These are phyloP conservation scores for Luffa aegyptiaca DNA, from an alignment of 306 rosid species.

Conservation along the genomic window DNA sequence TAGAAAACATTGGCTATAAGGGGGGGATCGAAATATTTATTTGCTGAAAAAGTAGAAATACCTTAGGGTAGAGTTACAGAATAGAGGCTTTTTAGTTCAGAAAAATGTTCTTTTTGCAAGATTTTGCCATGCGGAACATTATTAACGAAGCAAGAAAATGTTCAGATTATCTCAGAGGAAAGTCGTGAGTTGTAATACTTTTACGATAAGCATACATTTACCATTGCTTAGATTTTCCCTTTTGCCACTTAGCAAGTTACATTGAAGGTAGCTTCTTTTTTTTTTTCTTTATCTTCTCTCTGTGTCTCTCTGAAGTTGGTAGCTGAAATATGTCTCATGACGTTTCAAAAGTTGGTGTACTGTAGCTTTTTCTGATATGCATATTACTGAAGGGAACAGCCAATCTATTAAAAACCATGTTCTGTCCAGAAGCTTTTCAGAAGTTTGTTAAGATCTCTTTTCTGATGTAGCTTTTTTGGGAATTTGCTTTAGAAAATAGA, in stretches of 20 bases:
- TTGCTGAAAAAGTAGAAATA: constrained; percentile 6
- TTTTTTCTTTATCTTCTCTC: background rate
- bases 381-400: background rate
- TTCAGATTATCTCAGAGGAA: background rate
- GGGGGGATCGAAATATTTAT: background rate
- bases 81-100: background rate
- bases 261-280: background rate
- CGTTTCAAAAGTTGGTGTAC: background rate
- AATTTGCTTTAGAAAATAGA: background rate
- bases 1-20: background rate
- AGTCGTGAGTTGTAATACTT: background rate
- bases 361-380: background rate
- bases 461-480: background rate
- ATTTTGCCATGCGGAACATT: background rate
- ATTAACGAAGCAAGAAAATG: background rate
- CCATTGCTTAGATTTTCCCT: background rate
- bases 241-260: background rate
- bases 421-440: background rate
- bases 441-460: background rate
- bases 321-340: background rate
- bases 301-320: background rate
- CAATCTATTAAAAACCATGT: background rate
- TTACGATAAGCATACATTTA: background rate
- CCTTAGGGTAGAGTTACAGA: background rate
- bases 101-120: background rate